Evolutionary conservation across 805 yeast species (phyloP), one percentile per base, ranked within the genome.

Genomic region (Peterozyma toletana): DNA sequence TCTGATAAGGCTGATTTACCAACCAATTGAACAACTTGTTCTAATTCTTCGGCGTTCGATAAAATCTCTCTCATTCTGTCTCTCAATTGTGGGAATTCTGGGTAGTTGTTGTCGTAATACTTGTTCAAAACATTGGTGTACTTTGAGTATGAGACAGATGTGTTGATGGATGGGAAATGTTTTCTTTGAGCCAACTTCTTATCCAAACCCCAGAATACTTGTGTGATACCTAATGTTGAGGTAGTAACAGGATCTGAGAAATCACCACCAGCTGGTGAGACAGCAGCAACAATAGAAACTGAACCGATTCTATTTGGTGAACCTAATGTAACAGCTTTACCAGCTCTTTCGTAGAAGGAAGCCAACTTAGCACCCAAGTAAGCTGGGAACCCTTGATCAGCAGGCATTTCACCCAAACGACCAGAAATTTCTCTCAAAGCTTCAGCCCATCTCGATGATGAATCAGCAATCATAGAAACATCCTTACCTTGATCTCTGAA

Each of bases 381-480:
- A 42, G 99, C 99, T 49, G 99, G 99, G 93, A 90, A 93, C 76
- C 99, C 99, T 76, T 95, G 99, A 71, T 93, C 99, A 50, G 99
- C 99, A 64, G 99, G 99, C 99, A 93, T 93, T 77, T 93, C 99
- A 71, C 99, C 99, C 66, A 93, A 77, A 79, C 99, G 95, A 79
- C 99, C 99, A 42, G 98, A 90, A 66, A 93, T 85, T 78, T 93
- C 99, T 83, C 99, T 90, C 64, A 93, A 78, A 50, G 99, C 99
- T 75, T 93, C 99, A 38, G 99, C 99, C 99, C 99, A 93, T 77
- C 99, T 90, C 30, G 97, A 90, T 31, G 98, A 91, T 5, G 99
- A 93, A 68, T 93, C 99, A 48, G 99, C 99, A 84, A 93, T 93
- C 98, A 93, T 93, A 31, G 98, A 81, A 51, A 93, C 99, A 63